Evolutionary conservation across 257 asterid genomes (phyloP), one percentile per base, ranked within the genome.

Genomic region (Verbascum thapsus): DNA sequence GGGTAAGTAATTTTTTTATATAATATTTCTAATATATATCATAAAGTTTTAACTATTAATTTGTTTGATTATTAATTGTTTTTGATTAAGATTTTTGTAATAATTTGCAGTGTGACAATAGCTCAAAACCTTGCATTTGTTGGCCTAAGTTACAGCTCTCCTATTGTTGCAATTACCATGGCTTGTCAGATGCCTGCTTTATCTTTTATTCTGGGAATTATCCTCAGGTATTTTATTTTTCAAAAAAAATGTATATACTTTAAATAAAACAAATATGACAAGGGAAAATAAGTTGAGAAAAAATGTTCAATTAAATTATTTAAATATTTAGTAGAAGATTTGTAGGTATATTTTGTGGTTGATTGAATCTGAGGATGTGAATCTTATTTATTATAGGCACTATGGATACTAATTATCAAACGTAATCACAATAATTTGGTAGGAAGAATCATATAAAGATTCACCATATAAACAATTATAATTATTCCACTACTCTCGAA

Each of bases 121-220:
- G 79, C 89, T 50, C 96, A 88, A 37, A 88, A 88, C 61, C 89
- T 88, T 26, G 87, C 94, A 71, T 88, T 77, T 74, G 62, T 82
- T 55, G 96, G 95, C 8, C 74, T 88, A 37, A 85, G 87, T 69
- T 88, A 85, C 59, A 83, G 95, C 72, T 88, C 96, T 53, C 96
- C 96, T 2, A 85, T 85, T 38, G 91, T 83, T 56, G 96, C 96
- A 59, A 77, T 85, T 69, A 87, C 87, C 66, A 83, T 83, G 89
- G 94, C 87, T 35, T 83, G 83, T 49, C 78, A 77, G 67, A 61
- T 80, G 55, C 95, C 96, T 16, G 91, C 96, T 30, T 39, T 83
- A n/a, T 75, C 95, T 47, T 88, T 85, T 70, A 61, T 85, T 76
- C 77, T 79, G 2, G 83, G 87, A 56, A 64, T 86, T 32, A 5